Evolutionary conservation across 495 filamentous ascomycete genomes (phyloP).

Genomic region (Daldinia loculata): DNA sequence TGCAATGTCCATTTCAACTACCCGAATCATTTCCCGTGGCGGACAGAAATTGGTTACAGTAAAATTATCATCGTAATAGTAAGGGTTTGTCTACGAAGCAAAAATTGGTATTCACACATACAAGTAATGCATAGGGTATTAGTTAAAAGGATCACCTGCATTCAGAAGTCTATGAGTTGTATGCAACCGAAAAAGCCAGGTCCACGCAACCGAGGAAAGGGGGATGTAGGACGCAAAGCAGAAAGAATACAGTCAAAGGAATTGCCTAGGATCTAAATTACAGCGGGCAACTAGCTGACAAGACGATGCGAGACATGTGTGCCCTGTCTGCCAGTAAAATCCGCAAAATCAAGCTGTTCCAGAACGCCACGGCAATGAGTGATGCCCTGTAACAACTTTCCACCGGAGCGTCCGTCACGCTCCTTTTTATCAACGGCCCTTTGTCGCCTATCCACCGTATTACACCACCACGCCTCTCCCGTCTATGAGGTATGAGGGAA

Average conservation of each 20-base stretch:
- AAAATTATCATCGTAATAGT: neutral
- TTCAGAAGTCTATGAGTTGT: slow-evolving; percentile 56
- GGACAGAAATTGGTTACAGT: neutral
- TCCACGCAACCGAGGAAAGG: slow-evolving; percentile 47
- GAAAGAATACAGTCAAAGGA: slow-evolving; percentile 63
- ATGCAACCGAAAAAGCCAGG: slow-evolving; percentile 49
- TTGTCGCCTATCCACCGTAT: slow-evolving; percentile 44
- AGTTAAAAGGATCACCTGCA: slow-evolving; percentile 41
- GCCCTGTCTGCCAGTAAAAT: slow-evolving; percentile 41
- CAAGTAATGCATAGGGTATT: neutral
- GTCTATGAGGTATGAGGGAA: slow-evolving; percentile 47
- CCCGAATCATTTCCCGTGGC: neutral
- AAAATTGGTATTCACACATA: neutral
- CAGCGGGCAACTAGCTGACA: slow-evolving; percentile 57
- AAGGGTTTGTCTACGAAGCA: neutral
- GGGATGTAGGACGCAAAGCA: slow-evolving; percentile 51
- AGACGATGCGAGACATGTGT: slow-evolving; percentile 38
- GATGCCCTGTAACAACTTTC: slow-evolving; percentile 53
- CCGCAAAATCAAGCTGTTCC: slow-evolving; percentile 54
- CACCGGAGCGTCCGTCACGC: slow-evolving; percentile 46
- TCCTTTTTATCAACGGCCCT: slow-evolving; percentile 48
- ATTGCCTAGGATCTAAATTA: slow-evolving; percentile 70
- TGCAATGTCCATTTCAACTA: neutral
- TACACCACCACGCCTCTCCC: slow-evolving; percentile 45
- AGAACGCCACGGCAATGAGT: slow-evolving; percentile 57